phyloP scores from a whole-genome alignment of 2,329 filamentous ascomycete genomes.

The Fusarium vanettenii region DNA sequence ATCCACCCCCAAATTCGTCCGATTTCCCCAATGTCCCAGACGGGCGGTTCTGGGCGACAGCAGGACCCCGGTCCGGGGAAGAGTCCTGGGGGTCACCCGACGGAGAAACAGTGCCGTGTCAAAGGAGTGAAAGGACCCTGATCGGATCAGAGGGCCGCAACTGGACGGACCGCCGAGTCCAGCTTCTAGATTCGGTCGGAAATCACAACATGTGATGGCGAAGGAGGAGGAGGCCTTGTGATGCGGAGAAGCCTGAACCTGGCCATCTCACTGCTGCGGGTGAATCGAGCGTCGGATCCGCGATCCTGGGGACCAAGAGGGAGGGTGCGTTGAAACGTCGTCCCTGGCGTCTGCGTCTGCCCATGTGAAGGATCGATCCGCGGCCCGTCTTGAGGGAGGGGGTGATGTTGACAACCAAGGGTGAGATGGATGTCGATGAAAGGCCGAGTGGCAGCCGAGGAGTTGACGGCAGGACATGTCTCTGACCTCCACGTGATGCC shows the following conservation, averaged over 20 bases:
- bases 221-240: conserved; percentile 30
- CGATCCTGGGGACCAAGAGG: conserved; percentile 13
- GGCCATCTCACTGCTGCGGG: conserved; percentile 34
- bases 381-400: conserved; percentile 18
- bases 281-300: conserved; percentile 35
- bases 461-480: neutral
- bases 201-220: conserved; percentile 34
- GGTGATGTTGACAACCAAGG: conserved; percentile 10
- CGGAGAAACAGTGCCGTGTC: conserved; percentile 34
- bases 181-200: conserved; percentile 31
- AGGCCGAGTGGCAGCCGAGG: neutral
- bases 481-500: neutral
- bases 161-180: conserved; percentile 12
- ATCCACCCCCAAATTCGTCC: conserved; percentile 29
- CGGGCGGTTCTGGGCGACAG: conserved; percentile 22
- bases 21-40: conserved; percentile 37
- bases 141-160: conserved; percentile 39
- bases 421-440: neutral
- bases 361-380: conserved; percentile 27
- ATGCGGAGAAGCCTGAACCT: conserved; percentile 38
- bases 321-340: neutral
- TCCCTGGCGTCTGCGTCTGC: conserved; percentile 24
- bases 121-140: conserved; percentile 18
- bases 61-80: conserved; percentile 27
- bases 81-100: conserved; percentile 27